Conservation (phyloP, 495 filamentous ascomycete species). For the Aspergillus nidulans region DNA sequence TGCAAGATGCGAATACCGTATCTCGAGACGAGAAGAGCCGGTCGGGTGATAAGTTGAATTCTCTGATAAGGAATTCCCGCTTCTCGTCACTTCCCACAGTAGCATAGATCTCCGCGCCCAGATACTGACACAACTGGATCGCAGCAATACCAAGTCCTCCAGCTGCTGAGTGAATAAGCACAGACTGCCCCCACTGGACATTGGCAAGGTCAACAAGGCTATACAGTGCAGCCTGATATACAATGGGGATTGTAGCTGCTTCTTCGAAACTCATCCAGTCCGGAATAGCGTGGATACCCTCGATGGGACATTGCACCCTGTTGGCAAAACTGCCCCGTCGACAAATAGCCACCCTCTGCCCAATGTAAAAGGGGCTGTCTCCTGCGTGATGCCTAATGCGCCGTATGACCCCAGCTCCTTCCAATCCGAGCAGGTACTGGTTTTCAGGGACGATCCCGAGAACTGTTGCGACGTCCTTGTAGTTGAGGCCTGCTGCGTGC, state of each 20-base stretch:
- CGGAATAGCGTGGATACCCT: slow-evolving; percentile 28
- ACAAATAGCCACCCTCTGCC: not conserved
- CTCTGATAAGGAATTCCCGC: slow-evolving; percentile 27
- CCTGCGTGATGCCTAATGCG: not conserved
- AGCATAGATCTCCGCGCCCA: slow-evolving; percentile 31
- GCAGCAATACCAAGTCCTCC: slow-evolving; percentile 42
- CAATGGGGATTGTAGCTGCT: slow-evolving; percentile 40
- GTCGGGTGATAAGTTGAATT: slow-evolving; percentile 19
- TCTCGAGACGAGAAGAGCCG: slow-evolving; percentile 23
- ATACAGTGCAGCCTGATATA: slow-evolving; percentile 38
- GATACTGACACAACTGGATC: slow-evolving; percentile 29
- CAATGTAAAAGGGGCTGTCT: not conserved
- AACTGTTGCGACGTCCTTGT: slow-evolving; percentile 38
- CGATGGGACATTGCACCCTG: slow-evolving; percentile 9
- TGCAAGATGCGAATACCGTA: slow-evolving; percentile 10
- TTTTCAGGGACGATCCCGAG: not conserved
- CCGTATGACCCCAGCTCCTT: slow-evolving; percentile 3
- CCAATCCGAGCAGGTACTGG: not conserved
- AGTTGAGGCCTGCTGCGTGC: slow-evolving; percentile 26
- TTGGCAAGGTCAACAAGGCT: slow-evolving; percentile 30
- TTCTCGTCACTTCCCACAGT: slow-evolving; percentile 44
- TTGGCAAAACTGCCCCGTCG: slow-evolving; percentile 27
- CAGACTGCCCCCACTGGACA: slow-evolving; percentile 24
- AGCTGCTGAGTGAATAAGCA: slow-evolving; percentile 42
- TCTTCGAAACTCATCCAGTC: slow-evolving; percentile 28